Evolutionary conservation across 148 eudicot species (phyloP), one percentile per base, ranked within the genome.

Genomic region (Limonium bicolor): DNA sequence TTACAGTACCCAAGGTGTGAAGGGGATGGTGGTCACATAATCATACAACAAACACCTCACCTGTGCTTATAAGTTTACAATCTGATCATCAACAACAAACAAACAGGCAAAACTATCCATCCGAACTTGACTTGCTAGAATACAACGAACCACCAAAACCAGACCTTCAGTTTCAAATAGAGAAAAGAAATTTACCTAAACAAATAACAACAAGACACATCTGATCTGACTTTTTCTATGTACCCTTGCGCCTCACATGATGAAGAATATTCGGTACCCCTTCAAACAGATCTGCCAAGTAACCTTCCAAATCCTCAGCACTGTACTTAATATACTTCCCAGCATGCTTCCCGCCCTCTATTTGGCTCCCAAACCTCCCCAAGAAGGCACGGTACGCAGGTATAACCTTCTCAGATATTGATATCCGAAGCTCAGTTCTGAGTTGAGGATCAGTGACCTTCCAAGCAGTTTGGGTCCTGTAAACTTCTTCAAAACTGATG

Each of bases 391-490:
- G 80, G 38, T 80, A 80, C 0, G 99, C 99, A 17, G 95, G 95
- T 27, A 85, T 45, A 16, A 92, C 74, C 46, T 67, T 81, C 62
- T 85, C 99, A 0, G 94, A 81, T 65, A 92, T 73, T 11, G 95
- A 92, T 57, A 92, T 92, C 49, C 78, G 42, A 44, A 92, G 99
- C 51, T 92, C 99, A 3, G 70, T 73, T 24, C 95, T 72, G 27
- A 92, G 94, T 56, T 92, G 99, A 21, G 76, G 60, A 65, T 92
- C 95, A 1, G 95, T 77, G 36, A 92, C 95, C 57, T 81, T 76
- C 99, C 99, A 92, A 19, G 76, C 70, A 27, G 95, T 73, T 55
- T 92, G 99, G 21, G 56, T 52, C 61, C 94, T 69, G 54, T 81
- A 85, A 30, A 85, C 71, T 7, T 92, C 99, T 64, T 92, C 99